A percentile compares a stretch with the other conserved stretches of the same genome.
Evolutionary conservation across 2,329 filamentous ascomycete genomes (phyloP).

Genomic region (Paramyrothecium roridum): DNA sequence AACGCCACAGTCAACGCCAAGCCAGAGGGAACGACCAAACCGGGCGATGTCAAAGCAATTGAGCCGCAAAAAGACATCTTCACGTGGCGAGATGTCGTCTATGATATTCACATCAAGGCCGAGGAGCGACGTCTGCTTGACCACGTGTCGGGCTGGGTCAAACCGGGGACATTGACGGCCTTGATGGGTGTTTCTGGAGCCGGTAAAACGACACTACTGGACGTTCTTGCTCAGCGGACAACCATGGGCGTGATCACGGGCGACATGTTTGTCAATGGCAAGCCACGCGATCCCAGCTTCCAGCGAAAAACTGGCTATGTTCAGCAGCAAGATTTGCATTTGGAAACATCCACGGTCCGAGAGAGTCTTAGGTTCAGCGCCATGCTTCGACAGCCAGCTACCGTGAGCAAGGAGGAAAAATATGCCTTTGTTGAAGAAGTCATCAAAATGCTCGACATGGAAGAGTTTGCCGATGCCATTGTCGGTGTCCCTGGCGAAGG

Average conservation of each 20-base stretch:
- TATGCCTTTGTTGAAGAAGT: constrained; percentile 61
- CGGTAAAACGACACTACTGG: constrained; percentile 40
- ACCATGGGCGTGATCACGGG: constrained; percentile 62
- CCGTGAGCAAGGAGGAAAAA: constrained; percentile 54
- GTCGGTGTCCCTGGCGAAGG: constrained; percentile 62
- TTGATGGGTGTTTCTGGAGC: constrained; percentile 61
- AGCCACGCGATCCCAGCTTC: constrained; percentile 52
- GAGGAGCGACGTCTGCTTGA: constrained; percentile 71
- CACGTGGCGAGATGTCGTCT: constrained; percentile 76
- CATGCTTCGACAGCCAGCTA: constrained; percentile 53
- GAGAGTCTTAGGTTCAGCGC: constrained; percentile 54
- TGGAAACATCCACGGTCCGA: constrained; percentile 52
- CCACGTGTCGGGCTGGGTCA: constrained; percentile 83
- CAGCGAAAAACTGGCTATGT: constrained; percentile 66
- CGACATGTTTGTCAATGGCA: constrained; percentile 64
- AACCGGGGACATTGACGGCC: constrained; percentile 82
- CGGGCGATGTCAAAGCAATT: constrained; percentile 23
- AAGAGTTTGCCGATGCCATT: constrained; percentile 63
- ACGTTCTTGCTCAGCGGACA: constrained; percentile 44
- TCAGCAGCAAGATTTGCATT: constrained; percentile 62
- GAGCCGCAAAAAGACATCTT: constrained; percentile 58
- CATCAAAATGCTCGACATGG: constrained; percentile 64
- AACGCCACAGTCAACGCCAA: constrained; percentile 2
- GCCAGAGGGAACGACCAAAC: constrained; percentile 1
- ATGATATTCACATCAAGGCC: constrained; percentile 68